Base-by-base conservation (phyloP, 495 filamentous ascomycete genomes). In the Darksidea phi region DNA sequence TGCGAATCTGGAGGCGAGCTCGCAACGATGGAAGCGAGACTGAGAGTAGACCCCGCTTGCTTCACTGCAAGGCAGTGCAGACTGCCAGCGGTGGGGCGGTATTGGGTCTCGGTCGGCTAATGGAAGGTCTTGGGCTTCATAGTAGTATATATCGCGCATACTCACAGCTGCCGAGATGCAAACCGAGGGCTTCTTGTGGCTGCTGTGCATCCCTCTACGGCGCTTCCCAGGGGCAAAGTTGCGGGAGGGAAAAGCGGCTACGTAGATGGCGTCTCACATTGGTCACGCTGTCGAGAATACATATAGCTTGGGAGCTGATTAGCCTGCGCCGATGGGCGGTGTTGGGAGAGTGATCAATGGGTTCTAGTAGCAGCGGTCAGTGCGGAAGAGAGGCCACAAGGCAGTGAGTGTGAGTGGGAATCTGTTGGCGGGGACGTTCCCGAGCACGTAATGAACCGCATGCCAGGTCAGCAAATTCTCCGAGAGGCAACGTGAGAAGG, bases 381-480 rank as follows among this genome's bases (percentile, higher is more conserved):
- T 21, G 15, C 41, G 15, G 41, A 21, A 5, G 41, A 20, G 47
- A 49, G 23, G 5, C 23, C 47, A 18, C 28, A 10, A n/a, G 28
- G 28, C 28, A 32, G 10, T 10, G 28, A 32, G 10, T 10, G 10
- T 4, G 10, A 32, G 28, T 32, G 10, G 4, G 28, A 4, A 32
- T 3, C 28, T 4, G 3, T 32, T 10, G 28, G 28, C 28, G 10
- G 28, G 10, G 28, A 10, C 4, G 10, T 4, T 32, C 28, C 10
- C 28, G 28, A 43, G 15, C 13, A 43, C 15, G 41, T 20, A 6
- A 43, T 15, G 15, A 21, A 15, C 37, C 38, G 52, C 32, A 34
- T 57, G 54, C 43, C 43, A 25, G 54, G 42, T 49, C 43, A 25
- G 37, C 28, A 20, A 48, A 48, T 45, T 57, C 54, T 48, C 54